Evolutionary conservation across 306 rosid species (phyloP).

Genomic region (Myrica gale): DNA sequence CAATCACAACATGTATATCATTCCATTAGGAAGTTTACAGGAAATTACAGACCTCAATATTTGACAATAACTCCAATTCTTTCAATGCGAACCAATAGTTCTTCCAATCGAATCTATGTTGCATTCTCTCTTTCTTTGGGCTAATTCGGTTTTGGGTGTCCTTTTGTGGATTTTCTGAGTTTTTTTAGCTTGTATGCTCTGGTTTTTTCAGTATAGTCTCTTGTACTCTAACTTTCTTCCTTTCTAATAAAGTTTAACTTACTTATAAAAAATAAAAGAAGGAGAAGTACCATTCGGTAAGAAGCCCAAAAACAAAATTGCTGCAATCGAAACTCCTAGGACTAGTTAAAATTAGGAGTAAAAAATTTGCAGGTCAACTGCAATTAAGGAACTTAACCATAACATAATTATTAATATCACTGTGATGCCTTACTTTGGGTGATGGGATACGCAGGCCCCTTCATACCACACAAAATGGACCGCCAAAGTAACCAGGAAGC

Average conservation of each 20-base stretch:
- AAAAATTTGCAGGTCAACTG: not conserved
- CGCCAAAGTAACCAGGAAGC: constrained; percentile 2
- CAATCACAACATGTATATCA: not conserved
- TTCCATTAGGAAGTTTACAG: not conserved
- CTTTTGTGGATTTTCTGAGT: too few species aligned
- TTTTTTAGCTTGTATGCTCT: too few species aligned
- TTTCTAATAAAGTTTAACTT: too few species aligned
- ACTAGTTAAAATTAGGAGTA: not conserved
- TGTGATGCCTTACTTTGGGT: not conserved
- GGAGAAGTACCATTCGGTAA: too few species aligned
- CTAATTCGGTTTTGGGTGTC: too few species aligned
- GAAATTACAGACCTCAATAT: not conserved
- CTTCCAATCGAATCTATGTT: too few species aligned
- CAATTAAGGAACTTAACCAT: not conserved
- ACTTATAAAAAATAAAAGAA: too few species aligned
- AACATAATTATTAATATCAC: not conserved
- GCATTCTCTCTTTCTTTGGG: too few species aligned
- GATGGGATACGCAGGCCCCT: not conserved
- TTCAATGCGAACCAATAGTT: not conserved
- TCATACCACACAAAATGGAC: not conserved
- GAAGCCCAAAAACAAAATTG: not conserved
- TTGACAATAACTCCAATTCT: not conserved
- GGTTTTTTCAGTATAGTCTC: too few species aligned
- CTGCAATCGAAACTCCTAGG: not conserved
- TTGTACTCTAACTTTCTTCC: too few species aligned